Conservation (phyloP, 176 grass and related monocot genomes). For the Carex scoparia region DNA sequence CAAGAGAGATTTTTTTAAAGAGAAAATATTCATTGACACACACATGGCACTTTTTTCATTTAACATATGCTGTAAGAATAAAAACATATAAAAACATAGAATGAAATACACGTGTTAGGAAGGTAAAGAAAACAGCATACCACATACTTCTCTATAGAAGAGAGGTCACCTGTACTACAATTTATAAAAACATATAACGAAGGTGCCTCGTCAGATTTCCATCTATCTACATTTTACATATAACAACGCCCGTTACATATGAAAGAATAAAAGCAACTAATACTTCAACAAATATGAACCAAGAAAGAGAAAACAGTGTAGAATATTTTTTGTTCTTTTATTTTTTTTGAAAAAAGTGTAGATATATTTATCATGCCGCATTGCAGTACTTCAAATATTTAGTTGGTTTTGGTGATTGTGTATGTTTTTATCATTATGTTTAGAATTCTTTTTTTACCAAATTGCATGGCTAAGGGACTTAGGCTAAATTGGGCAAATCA, state of each 20-base stretch:
- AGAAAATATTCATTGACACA: not conserved
- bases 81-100: not conserved
- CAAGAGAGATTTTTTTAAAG: not conserved
- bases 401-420: not conserved
- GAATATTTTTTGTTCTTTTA: not conserved
- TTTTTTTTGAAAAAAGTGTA: not conserved
- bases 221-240: slow-evolving; percentile 52
- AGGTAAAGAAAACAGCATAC: slow-evolving; percentile 41
- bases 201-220: slow-evolving; percentile 61
- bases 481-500: not conserved
- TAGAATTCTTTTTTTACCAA: not conserved
- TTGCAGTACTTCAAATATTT: not conserved
- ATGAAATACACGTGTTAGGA: not conserved
- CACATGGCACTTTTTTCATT: not conserved
- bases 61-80: not conserved
- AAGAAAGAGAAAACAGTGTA: not conserved
- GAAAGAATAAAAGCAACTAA: not conserved
- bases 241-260: not conserved
- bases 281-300: not conserved
- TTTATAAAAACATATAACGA: slow-evolving; percentile 92
- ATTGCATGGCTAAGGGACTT: not conserved
- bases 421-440: not conserved
- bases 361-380: not conserved
- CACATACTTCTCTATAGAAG: slow-evolving; percentile 93
- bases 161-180: slow-evolving; percentile 84